Base-by-base conservation (phyloP, 2,329 filamentous ascomycete genomes). In the Leptographium lundbergii region DNA sequence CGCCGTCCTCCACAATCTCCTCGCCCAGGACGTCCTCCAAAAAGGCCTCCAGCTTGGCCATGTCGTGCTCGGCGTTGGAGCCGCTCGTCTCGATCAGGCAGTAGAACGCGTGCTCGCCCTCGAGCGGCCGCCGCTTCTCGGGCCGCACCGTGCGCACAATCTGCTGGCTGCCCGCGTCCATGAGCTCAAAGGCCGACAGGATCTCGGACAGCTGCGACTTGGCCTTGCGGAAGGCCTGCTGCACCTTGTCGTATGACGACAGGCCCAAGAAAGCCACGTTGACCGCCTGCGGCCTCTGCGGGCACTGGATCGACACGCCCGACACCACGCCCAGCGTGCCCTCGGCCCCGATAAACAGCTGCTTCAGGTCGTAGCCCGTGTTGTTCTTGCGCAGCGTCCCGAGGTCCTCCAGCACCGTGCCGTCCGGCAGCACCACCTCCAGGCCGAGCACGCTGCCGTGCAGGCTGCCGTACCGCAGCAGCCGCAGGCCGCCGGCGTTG, bases 211-310 rank as follows among this genome's bases (percentile, higher is more conserved):
- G 82, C 70, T 96, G 89, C 47, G 79, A 78, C 77, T 96, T 97
- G 58, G 94, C 92, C 71, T 92, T 89, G 53, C 83, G 81, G 78
- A 94, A 99, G 1, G 92, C 90, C 66, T 81, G 75, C 69, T 94
- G 89, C 14, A 90, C 89, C 70, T 96, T 86, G 54, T 96, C 91
- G 71, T 88, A 99, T 48, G 88, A 95, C 66, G 92, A 85, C 29
- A 97, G 77, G 34, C 91, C 92, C 65, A 99, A 91, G 72, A 95
- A 94, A 27, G 94, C 94, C 10, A 99, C 94, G 65, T 99, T 97
- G 65, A 95, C 83, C 1, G 94, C 91, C 53, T 87, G 85, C 24
- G 91, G 88, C 22, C 90, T 82, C 69, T 91, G 91, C 0, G 94
- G 91, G 68, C 91, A 96, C 65, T 92, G 80, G 62, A 99, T 87